Evolutionary conservation across 495 filamentous ascomycete species (phyloP).

Genomic region (Ramalina intermedia): DNA sequence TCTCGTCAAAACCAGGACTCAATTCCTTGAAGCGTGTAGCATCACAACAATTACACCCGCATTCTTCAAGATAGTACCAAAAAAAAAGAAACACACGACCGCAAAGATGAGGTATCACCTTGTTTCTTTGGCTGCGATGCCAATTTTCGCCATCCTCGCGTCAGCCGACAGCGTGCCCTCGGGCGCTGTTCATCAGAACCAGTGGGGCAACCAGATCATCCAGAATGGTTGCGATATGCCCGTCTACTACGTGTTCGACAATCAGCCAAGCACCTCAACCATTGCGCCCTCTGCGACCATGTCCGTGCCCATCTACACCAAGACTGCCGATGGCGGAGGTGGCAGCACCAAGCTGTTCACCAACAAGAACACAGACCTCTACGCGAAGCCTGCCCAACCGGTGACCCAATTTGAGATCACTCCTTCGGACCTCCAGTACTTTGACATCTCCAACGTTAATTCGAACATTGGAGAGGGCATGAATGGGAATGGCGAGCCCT

Average conservation of each 20-base stretch:
- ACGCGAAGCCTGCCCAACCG: background rate
- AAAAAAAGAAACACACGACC: background rate
- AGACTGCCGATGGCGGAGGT: conserved; percentile 5
- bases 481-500: conserved; percentile 2
- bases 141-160: conserved; percentile 3
- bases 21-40: conserved; percentile 2
- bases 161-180: conserved; percentile 1
- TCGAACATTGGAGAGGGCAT: conserved; percentile 2
- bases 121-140: conserved; percentile 6
- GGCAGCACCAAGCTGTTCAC: conserved; percentile 5
- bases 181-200: conserved; percentile 4
- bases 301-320: background rate
- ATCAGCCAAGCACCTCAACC: background rate
- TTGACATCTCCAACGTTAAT: conserved; percentile 11
- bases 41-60: background rate
- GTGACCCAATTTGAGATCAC: conserved; percentile 12
- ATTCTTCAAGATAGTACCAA: background rate
- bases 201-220: conserved; percentile 1
- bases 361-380: conserved; percentile 1
- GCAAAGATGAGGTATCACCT: conserved; percentile 6
- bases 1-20: background rate
- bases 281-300: background rate
- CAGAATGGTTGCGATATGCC: background rate
- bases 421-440: conserved; percentile 4
- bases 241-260: conserved; percentile 4